These are phyloP conservation scores for Endogone sp. DNA, from an alignment of 192 early-diverging fungal species.

Conservation along the genomic window DNA sequence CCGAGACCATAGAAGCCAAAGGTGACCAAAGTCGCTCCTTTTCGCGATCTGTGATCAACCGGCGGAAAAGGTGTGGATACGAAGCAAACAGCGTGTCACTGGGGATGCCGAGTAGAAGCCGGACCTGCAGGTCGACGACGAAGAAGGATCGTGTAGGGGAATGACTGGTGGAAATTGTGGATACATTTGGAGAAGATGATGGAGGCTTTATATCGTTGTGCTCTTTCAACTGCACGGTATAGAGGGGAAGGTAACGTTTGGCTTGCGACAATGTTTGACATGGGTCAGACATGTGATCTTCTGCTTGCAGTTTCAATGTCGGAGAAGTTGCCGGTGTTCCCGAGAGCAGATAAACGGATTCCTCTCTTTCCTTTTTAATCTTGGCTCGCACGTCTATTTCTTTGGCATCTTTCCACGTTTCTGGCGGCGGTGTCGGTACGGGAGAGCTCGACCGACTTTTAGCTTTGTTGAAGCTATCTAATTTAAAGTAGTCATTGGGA, in stretches of 20 bases:
- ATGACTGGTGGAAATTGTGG: background rate
- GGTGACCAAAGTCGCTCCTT: constrained; percentile 73
- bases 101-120: constrained; percentile 51
- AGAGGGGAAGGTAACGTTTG: constrained; percentile 59
- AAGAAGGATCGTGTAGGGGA: constrained; percentile 41
- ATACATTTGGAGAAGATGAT: background rate
- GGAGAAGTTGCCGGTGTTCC: background rate
- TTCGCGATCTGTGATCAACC: constrained; percentile 44
- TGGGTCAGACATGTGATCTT: background rate
- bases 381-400: background rate
- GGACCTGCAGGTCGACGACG: constrained; percentile 68
- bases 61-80: constrained; percentile 59
- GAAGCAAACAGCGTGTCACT: constrained; percentile 42
- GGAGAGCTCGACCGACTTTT: background rate
- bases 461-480: background rate
- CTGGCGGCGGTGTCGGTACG: background rate
- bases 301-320: background rate
- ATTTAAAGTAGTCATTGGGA: background rate
- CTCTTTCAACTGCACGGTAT: constrained; percentile 62
- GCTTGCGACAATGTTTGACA: constrained; percentile 26
- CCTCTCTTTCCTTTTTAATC: background rate
- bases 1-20: constrained; percentile 56
- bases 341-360: background rate
- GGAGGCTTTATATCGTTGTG: constrained; percentile 9
- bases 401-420: background rate